phyloP scores from a whole-genome alignment of 2,329 filamentous ascomycete species.

The Scytalidium lignicola region DNA sequence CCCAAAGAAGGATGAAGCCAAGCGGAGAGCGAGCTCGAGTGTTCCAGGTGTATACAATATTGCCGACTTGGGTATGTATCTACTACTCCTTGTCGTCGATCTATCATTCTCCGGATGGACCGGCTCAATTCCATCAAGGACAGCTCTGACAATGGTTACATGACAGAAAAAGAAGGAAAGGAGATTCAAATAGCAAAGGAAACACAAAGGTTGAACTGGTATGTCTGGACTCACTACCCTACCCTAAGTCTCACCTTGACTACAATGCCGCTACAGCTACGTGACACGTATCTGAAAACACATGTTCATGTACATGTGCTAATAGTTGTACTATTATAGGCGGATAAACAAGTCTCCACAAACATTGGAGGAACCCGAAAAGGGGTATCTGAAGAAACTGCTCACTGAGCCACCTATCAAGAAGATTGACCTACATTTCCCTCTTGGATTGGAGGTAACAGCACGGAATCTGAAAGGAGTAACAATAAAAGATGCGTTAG shows the following conservation, averaged over 20 bases:
- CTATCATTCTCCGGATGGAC: slow-evolving; percentile 7
- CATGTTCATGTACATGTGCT: slow-evolving; percentile 2
- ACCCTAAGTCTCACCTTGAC: slow-evolving; percentile 2
- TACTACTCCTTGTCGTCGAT: neutral
- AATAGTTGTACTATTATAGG: slow-evolving; percentile 47
- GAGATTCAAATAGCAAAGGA: slow-evolving; percentile 71
- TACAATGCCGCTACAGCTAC: slow-evolving; percentile 1
- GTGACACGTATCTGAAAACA: neutral
- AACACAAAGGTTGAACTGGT: slow-evolving; percentile 87
- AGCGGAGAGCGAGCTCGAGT: slow-evolving; percentile 68
- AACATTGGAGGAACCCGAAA: slow-evolving; percentile 75
- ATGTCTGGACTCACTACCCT: slow-evolving; percentile 31
- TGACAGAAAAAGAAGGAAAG: slow-evolving; percentile 65
- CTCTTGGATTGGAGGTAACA: slow-evolving; percentile 78
- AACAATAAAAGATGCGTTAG: slow-evolving; percentile 93
- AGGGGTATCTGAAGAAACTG: slow-evolving; percentile 63
- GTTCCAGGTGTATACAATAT: slow-evolving; percentile 74
- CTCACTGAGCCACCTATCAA: slow-evolving; percentile 81
- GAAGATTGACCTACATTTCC: slow-evolving; percentile 92
- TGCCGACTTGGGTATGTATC: slow-evolving; percentile 71
- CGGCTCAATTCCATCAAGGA: slow-evolving; percentile 7
- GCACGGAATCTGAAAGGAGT: slow-evolving; percentile 91
- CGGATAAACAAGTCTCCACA: slow-evolving; percentile 86
- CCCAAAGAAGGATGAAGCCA: slow-evolving; percentile 55
- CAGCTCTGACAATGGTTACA: slow-evolving; percentile 6